Evolutionary conservation across 345 rosid species (phyloP), one percentile per base, ranked within the genome.

Genomic region (Hibiscus trionum): DNA sequence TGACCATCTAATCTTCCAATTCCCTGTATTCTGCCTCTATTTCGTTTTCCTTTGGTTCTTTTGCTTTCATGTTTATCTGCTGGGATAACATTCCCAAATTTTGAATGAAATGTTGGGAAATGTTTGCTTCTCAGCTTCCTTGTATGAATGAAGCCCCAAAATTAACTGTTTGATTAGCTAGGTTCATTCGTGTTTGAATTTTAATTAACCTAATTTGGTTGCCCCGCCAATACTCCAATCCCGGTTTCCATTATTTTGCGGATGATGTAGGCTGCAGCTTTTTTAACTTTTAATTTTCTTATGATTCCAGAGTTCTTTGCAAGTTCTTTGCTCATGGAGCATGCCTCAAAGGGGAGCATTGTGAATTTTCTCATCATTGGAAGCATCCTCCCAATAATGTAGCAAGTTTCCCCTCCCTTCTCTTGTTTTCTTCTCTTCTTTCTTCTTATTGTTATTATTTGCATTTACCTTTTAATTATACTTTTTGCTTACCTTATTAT

Each of bases 301-400:
- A 17, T 8, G 3, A n/a, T 63, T 63, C 6, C 67, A 63, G 67
- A 19, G 12, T 95, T 90, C 80, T 62, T 62, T 62, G 67, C 37
- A 62, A 62, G 66, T 61, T 61, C 80, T 92, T 88, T 84, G 88
- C 88, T 57, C 96, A 90, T 60, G 96, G 99, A 79, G 91, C 96
- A 17, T 95, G 99, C 71, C 75, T 95, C 60, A 95, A 92, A 85
- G 97, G 97, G 67, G 93, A 87, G 72, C 88, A 90, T 75, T 95
- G 99, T 70, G 97, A 90, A 72, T 95, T 80, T 81, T 90, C 96
- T 11, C 99, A 95, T 82, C 96, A 89, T 79, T 82, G 86, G 85
- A 90, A 82, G 59, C 86, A 84, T 71, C 83, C 90, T 1, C 17
- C 88, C 0, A 84, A 84, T 76, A 89, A 87, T 81, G 98, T 94